Conservation (phyloP, 2,329 filamentous ascomycete species). For the Sporothrix schenckii region DNA sequence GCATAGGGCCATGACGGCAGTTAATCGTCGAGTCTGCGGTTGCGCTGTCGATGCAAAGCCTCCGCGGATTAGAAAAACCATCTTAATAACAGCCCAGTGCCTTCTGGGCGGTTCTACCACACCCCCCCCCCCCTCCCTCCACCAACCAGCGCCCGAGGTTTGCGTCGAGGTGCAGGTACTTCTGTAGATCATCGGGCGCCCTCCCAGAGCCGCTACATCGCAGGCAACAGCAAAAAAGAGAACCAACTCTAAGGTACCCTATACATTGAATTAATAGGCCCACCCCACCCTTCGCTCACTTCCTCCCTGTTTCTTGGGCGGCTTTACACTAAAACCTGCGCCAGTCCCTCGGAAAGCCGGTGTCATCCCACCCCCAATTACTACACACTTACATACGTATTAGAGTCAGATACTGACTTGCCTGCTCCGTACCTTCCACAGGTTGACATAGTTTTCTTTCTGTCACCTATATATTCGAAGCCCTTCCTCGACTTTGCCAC, state of each 20-base stretch:
- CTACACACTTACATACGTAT: slow-evolving; percentile 16
- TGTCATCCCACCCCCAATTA: slow-evolving; percentile 28
- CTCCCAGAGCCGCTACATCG: slow-evolving; percentile 10
- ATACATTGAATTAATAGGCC: slow-evolving; percentile 12
- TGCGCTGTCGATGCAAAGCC: slow-evolving; percentile 1
- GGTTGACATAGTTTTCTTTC: slow-evolving; percentile 16
- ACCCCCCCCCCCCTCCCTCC: neutral
- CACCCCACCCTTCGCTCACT: slow-evolving; percentile 9
- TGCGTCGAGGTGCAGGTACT: slow-evolving; percentile 20
- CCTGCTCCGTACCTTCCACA: slow-evolving; percentile 22
- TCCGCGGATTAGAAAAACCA: slow-evolving; percentile 17
- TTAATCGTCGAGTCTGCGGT: slow-evolving; percentile 5
- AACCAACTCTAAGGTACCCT: slow-evolving; percentile 2
- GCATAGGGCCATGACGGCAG: slow-evolving; percentile 10
- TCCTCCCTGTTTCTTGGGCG: neutral
- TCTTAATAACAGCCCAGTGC: slow-evolving; percentile 26
- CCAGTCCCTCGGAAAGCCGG: slow-evolving; percentile 25
- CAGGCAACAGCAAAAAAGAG: slow-evolving; percentile 20
- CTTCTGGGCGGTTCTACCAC: slow-evolving; percentile 28
- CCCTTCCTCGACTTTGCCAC: slow-evolving; percentile 26
- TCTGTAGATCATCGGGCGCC: slow-evolving; percentile 24
- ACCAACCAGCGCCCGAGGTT: neutral
- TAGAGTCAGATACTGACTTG: slow-evolving; percentile 23
- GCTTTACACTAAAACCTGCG: neutral
- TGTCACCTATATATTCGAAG: slow-evolving; percentile 26